Evolutionary conservation across 2,329 filamentous ascomycete species (phyloP).

Genomic region (Amylocarpus encephaloides): DNA sequence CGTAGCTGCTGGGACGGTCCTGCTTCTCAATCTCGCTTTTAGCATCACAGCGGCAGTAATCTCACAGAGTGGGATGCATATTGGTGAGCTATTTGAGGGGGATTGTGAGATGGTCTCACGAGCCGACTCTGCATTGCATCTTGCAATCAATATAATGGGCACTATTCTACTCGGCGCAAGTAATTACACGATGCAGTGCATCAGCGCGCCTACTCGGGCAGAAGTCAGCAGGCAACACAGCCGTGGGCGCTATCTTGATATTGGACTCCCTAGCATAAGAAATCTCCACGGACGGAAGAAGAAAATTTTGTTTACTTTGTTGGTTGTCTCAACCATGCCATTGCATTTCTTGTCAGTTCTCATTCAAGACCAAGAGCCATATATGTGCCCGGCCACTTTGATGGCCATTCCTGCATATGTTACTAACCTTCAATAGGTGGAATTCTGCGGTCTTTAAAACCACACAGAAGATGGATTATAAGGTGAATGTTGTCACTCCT

Average conservation of each 20-base stretch:
- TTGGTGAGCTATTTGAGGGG: constrained; percentile 16
- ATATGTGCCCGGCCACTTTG: neutral
- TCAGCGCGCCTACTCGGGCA: constrained; percentile 42
- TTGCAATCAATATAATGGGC: constrained; percentile 42
- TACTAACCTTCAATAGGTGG: constrained; percentile 2
- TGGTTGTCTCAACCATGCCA: constrained; percentile 19
- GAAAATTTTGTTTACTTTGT: constrained; percentile 12
- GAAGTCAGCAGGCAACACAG: constrained; percentile 45
- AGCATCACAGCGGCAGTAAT: constrained; percentile 15
- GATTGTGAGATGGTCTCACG: constrained; percentile 13
- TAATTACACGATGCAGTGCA: constrained; percentile 42
- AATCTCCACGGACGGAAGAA: constrained; percentile 31
- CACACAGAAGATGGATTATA: constrained; percentile 17
- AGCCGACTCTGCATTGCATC: constrained; percentile 32
- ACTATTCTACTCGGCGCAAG: constrained; percentile 40
- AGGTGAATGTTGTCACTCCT: constrained; percentile 17
- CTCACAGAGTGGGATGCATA: constrained; percentile 6
- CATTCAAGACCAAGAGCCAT: neutral
- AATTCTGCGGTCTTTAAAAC: constrained; percentile 22
- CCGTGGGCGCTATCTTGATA: constrained; percentile 36
- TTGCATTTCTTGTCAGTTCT: constrained; percentile 25
- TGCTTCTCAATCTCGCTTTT: constrained; percentile 17
- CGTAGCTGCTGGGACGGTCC: constrained; percentile 7
- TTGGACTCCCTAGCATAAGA: constrained; percentile 38
- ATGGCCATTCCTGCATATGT: neutral